phyloP scores from a whole-genome alignment of 2,329 filamentous ascomycete species.

The Truncatella angustata region DNA sequence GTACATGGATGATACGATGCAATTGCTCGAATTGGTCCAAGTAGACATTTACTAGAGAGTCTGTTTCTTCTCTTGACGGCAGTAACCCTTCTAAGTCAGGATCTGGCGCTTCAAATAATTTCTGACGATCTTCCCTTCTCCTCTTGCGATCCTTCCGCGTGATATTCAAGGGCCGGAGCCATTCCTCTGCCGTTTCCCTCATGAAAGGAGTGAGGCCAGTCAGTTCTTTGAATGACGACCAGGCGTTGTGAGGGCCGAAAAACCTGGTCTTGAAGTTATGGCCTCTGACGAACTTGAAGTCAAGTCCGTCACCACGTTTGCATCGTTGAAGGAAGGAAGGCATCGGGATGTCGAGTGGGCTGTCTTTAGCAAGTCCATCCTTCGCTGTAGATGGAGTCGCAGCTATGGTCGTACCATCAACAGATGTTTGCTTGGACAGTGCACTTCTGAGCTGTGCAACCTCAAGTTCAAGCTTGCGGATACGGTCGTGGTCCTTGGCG shows the following conservation, averaged over 20 bases:
- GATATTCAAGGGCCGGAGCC: constrained; percentile 57
- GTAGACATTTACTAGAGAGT: constrained; percentile 49
- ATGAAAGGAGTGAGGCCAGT: constrained; percentile 58
- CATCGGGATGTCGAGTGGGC: constrained; percentile 32
- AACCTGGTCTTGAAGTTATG: constrained; percentile 61
- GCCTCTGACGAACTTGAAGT: constrained; percentile 56
- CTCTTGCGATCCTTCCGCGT: constrained; percentile 55
- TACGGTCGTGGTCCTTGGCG: constrained; percentile 54
- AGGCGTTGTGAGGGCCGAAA: constrained; percentile 59
- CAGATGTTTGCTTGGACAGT: constrained; percentile 44
- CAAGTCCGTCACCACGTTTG: constrained; percentile 31
- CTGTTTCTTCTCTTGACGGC: constrained; percentile 45
- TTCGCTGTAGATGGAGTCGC: constrained; percentile 45
- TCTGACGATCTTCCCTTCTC: constrained; percentile 51
- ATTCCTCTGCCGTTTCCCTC: constrained; percentile 61
- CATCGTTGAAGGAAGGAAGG: constrained; percentile 29
- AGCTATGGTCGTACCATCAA: constrained; percentile 52
- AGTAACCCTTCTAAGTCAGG: constrained; percentile 48
- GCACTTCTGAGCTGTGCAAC: constrained; percentile 55
- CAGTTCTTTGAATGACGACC: constrained; percentile 57
- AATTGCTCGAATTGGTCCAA: constrained; percentile 55
- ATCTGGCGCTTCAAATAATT: constrained; percentile 46
- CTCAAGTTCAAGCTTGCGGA: constrained; percentile 58
- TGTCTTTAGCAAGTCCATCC: constrained; percentile 35
- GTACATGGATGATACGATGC: constrained; percentile 58